A percentile compares a stretch with the other conserved stretches of the same genome.
Evolutionary conservation across 116 monocot genomes (phyloP).

Genomic region (Trichopus zeylanicus): DNA sequence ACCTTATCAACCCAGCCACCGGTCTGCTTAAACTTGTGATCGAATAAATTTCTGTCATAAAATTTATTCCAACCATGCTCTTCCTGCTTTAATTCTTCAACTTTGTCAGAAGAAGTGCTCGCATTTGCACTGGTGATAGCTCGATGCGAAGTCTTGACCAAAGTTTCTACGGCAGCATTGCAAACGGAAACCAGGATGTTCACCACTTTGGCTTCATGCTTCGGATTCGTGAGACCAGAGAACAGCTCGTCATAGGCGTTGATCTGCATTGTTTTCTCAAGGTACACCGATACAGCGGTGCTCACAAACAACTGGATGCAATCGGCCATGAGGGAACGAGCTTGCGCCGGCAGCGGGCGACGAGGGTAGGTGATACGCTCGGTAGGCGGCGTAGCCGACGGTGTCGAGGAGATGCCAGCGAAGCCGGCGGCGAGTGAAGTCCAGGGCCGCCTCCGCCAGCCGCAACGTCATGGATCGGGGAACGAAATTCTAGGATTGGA

Average conservation of each 20-base stretch:
- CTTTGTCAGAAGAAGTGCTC: neutral
- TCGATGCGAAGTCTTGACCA: conserved; percentile 73
- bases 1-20: conserved; percentile 36
- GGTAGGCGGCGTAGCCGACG: conserved; percentile 54
- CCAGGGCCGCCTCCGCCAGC: conserved; percentile 7
- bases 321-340: conserved; percentile 36
- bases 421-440: conserved; percentile 22
- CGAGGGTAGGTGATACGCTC: conserved; percentile 54
- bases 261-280: conserved; percentile 59
- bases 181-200: conserved; percentile 65
- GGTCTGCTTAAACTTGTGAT: neutral
- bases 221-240: conserved; percentile 64
- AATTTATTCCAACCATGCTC: neutral
- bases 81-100: neutral
- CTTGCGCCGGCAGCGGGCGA: conserved; percentile 20
- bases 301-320: conserved; percentile 60
- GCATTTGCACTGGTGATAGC: conserved; percentile 26
- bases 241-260: conserved; percentile 66
- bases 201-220: conserved; percentile 66
- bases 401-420: conserved; percentile 40
- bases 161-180: conserved; percentile 82
- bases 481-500: neutral
- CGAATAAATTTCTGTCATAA: neutral
- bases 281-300: conserved; percentile 61
- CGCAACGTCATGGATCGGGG: neutral